Conservation (phyloP, 176 grass and related monocot species). For the Metroxylon sagu region DNA sequence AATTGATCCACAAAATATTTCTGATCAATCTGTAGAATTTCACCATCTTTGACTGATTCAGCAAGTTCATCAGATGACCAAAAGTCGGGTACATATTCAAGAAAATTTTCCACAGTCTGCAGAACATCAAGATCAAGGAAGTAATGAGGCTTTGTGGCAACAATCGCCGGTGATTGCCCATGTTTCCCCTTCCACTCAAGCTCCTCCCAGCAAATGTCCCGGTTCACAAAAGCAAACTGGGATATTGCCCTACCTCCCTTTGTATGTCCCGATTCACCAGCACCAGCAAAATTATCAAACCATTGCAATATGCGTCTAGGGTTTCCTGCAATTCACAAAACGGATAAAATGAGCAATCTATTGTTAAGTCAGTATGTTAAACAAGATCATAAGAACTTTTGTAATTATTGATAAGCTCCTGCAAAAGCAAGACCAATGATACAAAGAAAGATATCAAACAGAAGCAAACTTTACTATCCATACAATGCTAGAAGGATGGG, state of each 20-base stretch:
- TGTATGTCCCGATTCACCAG: constrained; percentile 62
- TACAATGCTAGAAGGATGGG: too few relatives aligned
- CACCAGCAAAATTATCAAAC: constrained; percentile 73
- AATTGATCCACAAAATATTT: constrained; percentile 73
- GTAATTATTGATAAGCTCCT: too few relatives aligned
- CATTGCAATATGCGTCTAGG: constrained; percentile 50
- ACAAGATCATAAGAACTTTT: too few relatives aligned
- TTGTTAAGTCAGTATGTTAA: neutral
- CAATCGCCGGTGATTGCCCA: constrained; percentile 84
- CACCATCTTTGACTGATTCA: constrained; percentile 73
- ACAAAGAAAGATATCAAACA: too few relatives aligned
- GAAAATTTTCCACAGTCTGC: constrained; percentile 73
- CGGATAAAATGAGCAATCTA: neutral
- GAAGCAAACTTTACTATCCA: too few relatives aligned
- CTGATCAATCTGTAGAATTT: constrained; percentile 68
- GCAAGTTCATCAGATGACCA: constrained; percentile 84
- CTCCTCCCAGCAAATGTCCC: constrained; percentile 86
- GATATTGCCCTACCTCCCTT: constrained; percentile 75
- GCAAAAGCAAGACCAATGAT: too few relatives aligned
- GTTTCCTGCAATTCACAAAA: constrained; percentile 44
- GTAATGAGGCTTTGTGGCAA: constrained; percentile 91
- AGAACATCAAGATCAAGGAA: constrained; percentile 82
- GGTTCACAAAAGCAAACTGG: constrained; percentile 76
- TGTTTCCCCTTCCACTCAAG: constrained; percentile 92
- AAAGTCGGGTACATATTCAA: constrained; percentile 73